phyloP scores from a whole-genome alignment of 257 asterid genomes.

The Solanum sparsipilum region DNA sequence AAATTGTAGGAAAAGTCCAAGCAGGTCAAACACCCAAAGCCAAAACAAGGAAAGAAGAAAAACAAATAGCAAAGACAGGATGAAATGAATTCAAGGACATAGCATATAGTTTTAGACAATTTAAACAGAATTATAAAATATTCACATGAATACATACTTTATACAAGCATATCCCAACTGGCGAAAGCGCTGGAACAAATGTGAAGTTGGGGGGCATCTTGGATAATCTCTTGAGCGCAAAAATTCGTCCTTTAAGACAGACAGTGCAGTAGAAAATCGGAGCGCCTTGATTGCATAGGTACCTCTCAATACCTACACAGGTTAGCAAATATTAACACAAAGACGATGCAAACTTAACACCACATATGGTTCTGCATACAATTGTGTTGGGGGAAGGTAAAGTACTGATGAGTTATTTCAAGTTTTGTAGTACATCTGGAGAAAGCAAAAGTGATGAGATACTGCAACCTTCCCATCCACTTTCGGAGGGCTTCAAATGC shows the following conservation, averaged over 20 bases:
- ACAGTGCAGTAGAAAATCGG: conserved; percentile 94
- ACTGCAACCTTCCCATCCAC: background rate
- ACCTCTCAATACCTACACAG: conserved; percentile 77
- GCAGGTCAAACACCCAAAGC: background rate
- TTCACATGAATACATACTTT: conserved; percentile 35
- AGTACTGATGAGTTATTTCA: background rate
- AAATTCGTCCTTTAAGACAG: conserved; percentile 90
- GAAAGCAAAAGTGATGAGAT: conserved; percentile 2
- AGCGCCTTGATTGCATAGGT: conserved; percentile 88
- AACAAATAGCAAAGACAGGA: background rate
- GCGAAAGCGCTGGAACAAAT: conserved; percentile 97
- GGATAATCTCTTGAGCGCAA: conserved; percentile 98
- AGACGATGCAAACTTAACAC: background rate
- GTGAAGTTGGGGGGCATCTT: conserved; percentile 94
- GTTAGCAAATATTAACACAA: conserved; percentile 11
- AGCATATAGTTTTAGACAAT: background rate
- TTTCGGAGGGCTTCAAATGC: background rate
- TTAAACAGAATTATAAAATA: background rate
- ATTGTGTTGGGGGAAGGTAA: background rate
- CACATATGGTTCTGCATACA: background rate
- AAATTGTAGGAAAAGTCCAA: background rate
- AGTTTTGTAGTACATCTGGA: background rate
- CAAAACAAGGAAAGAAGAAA: background rate
- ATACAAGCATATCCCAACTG: conserved; percentile 95
- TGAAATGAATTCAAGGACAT: background rate